Evolutionary conservation across 208 protist species (phyloP), one percentile per base, ranked within the genome.

Genomic region (Naegleria gruberi): DNA sequence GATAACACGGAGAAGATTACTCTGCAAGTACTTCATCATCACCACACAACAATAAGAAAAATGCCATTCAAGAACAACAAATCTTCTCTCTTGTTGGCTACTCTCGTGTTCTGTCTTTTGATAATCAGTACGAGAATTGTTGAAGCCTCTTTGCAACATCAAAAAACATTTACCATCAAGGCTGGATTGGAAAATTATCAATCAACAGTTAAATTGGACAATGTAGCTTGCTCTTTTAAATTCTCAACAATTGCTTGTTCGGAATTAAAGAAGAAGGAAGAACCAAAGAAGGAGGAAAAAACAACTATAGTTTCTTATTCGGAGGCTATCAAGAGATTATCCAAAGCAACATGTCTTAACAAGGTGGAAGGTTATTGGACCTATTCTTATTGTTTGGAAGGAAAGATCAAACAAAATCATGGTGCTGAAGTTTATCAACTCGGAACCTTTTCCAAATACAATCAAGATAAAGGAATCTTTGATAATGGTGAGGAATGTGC

Each of bases 301-400:
- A 23, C 34, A 30, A 84, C 12, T 7, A 5, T 40, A 3, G 4
- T 42, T 12, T n/a, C 41, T 26, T 42, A 84, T 44, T 6, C 42
- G n/a, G n/a, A 45, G 15, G 81, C 17, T 44, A 10, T 84, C 15
- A 34, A 41, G 17, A 42, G 81, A 17, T 84, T 84, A 45, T 26
- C 65, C 26, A 84, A 84, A 34, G 40, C 37, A 7, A 44, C 12
- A 30, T 84, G 81, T 30, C 42, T 84, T 7, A 84, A 84, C 8
- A 84, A 84, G n/a, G 81, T 45, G 17, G 42, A 46, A n/a, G 81
- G 81, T n/a, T 84, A 84, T 45, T 84, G 81, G 81, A 46, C 81
- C 15, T 84, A 84, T 84, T 42, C 30, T 17, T 84, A 40, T 45
- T 84, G 81, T 84, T 7, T 43, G 17, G 40, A 45, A 40, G 81